A percentile compares a stretch with the other conserved stretches of the same genome.
phyloP scores from a whole-genome alignment of 768 basidiomycete genomes.

The Trichaptum fuscoviolaceum region DNA sequence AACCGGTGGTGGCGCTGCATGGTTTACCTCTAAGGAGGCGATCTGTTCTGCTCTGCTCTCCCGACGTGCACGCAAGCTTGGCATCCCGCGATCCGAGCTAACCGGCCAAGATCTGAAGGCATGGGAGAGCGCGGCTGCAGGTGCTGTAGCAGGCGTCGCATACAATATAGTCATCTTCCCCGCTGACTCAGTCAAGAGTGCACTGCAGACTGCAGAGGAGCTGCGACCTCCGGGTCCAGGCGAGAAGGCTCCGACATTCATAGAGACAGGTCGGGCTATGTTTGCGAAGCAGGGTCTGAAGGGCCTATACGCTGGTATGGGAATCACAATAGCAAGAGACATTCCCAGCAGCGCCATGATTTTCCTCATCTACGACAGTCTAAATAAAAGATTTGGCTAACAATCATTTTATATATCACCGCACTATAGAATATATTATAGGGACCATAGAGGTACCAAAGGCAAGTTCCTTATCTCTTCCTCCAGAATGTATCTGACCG shows the following conservation, averaged over 20 bases:
- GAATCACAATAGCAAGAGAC: constrained; percentile 79
- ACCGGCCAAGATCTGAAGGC: constrained; percentile 47
- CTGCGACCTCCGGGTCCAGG: constrained; percentile 47
- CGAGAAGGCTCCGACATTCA: constrained; percentile 38
- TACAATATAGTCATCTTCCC: constrained; percentile 92
- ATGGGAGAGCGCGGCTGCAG: constrained; percentile 82
- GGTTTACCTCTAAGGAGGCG: constrained; percentile 88
- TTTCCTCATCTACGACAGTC: constrained; percentile 85
- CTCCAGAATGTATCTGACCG: too few species aligned
- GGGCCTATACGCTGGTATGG: constrained; percentile 90
- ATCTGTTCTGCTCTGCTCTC: constrained; percentile 58
- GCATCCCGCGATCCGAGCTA: constrained; percentile 17
- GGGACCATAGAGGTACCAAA: too few species aligned
- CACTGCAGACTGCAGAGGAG: constrained; percentile 93
- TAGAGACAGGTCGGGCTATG: constrained; percentile 61
- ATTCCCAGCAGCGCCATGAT: constrained; percentile 91
- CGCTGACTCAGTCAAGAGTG: constrained; percentile 90
- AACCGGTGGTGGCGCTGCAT: constrained; percentile 84
- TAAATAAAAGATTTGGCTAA: constrained; percentile 50
- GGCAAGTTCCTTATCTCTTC: too few species aligned
- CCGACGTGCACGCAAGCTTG: constrained; percentile 39
- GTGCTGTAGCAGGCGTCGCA: constrained; percentile 79
- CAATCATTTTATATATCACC: too few species aligned
- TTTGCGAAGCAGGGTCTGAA: constrained; percentile 69
- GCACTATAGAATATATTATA: too few species aligned